Conservation (phyloP, 352 stramenopile genomes). For the Phytophthora capsici region DNA sequence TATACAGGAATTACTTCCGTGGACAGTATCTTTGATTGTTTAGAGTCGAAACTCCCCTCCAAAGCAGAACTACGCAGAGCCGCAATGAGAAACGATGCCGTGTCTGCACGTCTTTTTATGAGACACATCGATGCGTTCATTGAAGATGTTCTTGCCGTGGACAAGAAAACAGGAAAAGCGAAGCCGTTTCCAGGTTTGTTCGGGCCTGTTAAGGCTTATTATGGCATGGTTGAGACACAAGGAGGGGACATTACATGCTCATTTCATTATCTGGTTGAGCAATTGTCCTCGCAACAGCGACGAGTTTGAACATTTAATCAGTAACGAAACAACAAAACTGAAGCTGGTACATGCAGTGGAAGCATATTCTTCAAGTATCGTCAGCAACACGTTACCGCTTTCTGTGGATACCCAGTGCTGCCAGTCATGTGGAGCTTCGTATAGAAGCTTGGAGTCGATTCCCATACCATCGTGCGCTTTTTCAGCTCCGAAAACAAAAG, state of each 20-base stretch:
- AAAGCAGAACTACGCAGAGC: not conserved
- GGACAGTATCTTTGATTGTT: slow-evolving; percentile 2
- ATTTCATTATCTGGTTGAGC: no score
- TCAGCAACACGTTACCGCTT: not conserved
- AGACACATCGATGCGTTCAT: slow-evolving; percentile 6
- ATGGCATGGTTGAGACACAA: no score
- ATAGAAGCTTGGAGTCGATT: not conserved
- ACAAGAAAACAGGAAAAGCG: no score
- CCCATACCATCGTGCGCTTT: not conserved
- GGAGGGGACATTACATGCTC: no score
- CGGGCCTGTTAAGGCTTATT: no score
- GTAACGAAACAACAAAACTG: no score
- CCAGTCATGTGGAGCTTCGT: not conserved
- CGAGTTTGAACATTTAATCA: no score
- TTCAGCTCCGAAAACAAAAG: not conserved
- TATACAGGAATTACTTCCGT: slow-evolving; percentile 2
- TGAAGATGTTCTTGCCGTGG: slow-evolving; percentile 1
- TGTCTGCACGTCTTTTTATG: slow-evolving; percentile 2
- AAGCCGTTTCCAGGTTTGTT: no score
- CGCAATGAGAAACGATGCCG: not conserved
- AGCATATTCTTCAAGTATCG: not conserved
- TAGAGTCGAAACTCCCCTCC: not conserved
- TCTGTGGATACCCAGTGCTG: not conserved
- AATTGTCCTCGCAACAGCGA: not conserved
- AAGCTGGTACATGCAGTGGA: no score